Evolutionary conservation across 495 filamentous ascomycete genomes (phyloP), one percentile per base, ranked within the genome.

Genomic region (Pyrenula massariospora): DNA sequence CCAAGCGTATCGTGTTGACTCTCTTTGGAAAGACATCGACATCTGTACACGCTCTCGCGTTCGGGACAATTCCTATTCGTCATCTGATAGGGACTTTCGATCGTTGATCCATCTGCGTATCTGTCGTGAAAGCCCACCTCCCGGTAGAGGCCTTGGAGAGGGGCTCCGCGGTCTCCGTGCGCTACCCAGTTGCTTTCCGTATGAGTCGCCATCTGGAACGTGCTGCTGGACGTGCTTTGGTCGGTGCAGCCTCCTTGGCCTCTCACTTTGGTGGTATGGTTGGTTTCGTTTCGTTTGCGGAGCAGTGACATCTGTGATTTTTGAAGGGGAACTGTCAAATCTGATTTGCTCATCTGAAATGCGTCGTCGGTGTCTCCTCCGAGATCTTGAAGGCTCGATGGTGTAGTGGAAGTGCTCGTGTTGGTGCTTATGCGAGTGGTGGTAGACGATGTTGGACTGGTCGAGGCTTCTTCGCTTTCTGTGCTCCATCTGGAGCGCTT

Each of bases 1-100:
- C 70, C 71, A 73, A 66, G 69, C 53, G 69, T 70, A 64, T 63
- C 63, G 31, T 54, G 63, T 10, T 61, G 55, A 20, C 56, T 58
- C 62, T 65, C 62, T 47, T 42, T 25, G 36, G 49, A 24, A 55
- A 20, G 54, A 54, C 53, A 54, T 20, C 31, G 31, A 15, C 15
- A 5, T 42, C 8, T 5, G 31, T 15, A 42, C 15, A 42, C 15
- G 31, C 31, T 42, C 15, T 42, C 31, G 31, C 15, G 5, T 15
- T 59, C 61, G 57, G 47, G 20, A 24, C 19, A 52, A 52, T 5
- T 20, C 22, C 19, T 19, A 52, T 24, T 21, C 19, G 8, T 52
- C 50, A 24, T 24, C 50, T 21, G n/a, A 10, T 20, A 24, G 8
- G 8, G 50, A 52, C 19, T 24, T 52, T 5, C 50, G 50, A 10